Base-by-base conservation (phyloP, 352 stramenopile species). In the Discostella stelligera region DNA sequence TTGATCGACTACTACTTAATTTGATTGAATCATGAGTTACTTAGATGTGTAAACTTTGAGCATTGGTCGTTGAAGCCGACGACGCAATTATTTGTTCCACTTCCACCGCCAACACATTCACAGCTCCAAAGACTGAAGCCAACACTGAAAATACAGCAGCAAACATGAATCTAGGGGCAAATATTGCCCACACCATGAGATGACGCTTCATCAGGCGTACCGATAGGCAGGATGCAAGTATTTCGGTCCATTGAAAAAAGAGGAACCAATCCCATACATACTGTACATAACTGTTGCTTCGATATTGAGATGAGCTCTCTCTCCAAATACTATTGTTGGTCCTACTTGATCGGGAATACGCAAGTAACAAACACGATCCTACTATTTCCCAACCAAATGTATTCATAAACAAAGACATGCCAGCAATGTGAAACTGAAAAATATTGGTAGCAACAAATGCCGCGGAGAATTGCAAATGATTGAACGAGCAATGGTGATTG, bases 161-260 rank as follows among this genome's bases (percentile, higher is more conserved):
- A 77, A 91, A 93, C 25, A 90, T 74, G 65, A 91, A 93, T 61
- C 85, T 58, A 20, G 88, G 88, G 25, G 88, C 88, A 79, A 92
- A 93, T 16, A 91, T 81, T 13, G 87, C 88, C 88, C 88, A 93
- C 21, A 93, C 85, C 88, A 93, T 93, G 2, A 93, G 66, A 77
- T 93, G 88, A 25, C 88, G 50, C 18, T 87, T 79, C 74, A 91
- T 76, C 10, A 89, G 46, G 65, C 75, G 87, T 18, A 93, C 88
- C 30, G 85, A 93, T 32, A 93, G 81, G 62, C 85, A 91, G 49
- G 81, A 88, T 16, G 71, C 63, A 21, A 85, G 62, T 11, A 83
- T 87, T 68, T 93, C 88, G 9, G 89, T 54, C 27, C 86, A 72
- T 73, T 91, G 84, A 70, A 80, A 90, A 58, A 87, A 82, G 7